phyloP scores from a whole-genome alignment of 108 stramenopile species.

The Stephanodiscus triporus region DNA sequence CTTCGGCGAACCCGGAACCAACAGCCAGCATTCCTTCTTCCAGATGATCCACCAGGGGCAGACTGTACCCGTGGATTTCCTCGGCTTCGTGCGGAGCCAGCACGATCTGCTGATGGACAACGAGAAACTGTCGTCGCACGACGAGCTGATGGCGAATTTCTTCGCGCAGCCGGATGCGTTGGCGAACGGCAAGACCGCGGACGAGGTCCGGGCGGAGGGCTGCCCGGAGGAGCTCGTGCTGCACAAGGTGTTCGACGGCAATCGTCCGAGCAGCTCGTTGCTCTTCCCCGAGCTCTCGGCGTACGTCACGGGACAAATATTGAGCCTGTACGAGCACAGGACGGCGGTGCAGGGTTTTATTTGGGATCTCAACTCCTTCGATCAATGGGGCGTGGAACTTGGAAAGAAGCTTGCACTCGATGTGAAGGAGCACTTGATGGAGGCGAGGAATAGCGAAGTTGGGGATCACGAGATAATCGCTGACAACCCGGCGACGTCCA shows the following conservation, averaged over 20 bases:
- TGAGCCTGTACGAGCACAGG: constrained; percentile 97
- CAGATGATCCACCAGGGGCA: constrained; percentile 99
- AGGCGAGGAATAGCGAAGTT: constrained; percentile 62
- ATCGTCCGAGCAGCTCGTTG: constrained; percentile 95
- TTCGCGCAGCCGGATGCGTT: constrained; percentile 99
- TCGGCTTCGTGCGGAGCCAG: constrained; percentile 90
- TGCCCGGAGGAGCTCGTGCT: constrained; percentile 87
- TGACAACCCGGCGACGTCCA: constrained; percentile 77
- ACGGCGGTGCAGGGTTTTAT: constrained; percentile 99
- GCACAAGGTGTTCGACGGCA: constrained; percentile 96
- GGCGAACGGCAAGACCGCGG: constrained; percentile 90
- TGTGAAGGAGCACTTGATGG: constrained; percentile 71
- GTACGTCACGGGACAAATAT: constrained; percentile 92
- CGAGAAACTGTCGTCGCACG: constrained; percentile 95
- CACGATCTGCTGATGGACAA: constrained; percentile 85
- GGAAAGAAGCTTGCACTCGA: constrained; percentile 98
- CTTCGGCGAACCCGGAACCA: constrained; percentile 99
- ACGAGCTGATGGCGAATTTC: constrained; percentile 99
- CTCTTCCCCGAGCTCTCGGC: constrained; percentile 95
- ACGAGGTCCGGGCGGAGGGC: constrained; percentile 93
- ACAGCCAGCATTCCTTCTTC: constrained; percentile 99
- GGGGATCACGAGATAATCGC: constrained; percentile 51
- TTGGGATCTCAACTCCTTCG: constrained; percentile 99
- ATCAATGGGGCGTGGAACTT: constrained; percentile 99
- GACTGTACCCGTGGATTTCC: constrained; percentile 96